Conservation (phyloP, 352 stramenopile genomes). For the Globisporangium echinulatum region DNA sequence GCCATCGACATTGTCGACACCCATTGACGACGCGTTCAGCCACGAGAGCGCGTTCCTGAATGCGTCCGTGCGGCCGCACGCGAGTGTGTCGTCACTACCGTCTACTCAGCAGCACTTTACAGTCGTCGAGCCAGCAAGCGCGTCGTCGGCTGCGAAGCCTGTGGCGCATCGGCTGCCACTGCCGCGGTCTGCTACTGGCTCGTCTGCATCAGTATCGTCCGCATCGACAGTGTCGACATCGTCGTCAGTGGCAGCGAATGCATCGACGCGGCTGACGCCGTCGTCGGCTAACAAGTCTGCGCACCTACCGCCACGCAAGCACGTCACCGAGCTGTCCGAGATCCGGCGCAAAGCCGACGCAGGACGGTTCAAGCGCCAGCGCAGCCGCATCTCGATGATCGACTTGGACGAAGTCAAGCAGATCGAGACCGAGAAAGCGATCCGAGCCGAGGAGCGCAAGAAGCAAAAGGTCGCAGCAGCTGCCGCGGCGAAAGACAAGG, state of each 20-base stretch:
- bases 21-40: constrained; percentile 49
- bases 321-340: constrained; percentile 67
- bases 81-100: constrained; percentile 13
- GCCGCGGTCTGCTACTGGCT: constrained; percentile 16
- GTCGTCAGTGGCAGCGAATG: constrained; percentile 14
- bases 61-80: constrained; percentile 36
- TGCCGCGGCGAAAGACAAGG: constrained; percentile 27
- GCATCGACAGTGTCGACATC: background rate
- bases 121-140: constrained; percentile 24
- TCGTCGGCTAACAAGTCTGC: constrained; percentile 14
- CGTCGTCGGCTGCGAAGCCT: constrained; percentile 26
- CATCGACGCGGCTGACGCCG: constrained; percentile 22
- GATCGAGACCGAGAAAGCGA: constrained; percentile 81
- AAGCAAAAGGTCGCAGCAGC: constrained; percentile 39
- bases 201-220: background rate
- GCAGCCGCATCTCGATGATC: constrained; percentile 84
- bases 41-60: constrained; percentile 66
- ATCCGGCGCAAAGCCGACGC: constrained; percentile 80
- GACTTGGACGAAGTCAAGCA: constrained; percentile 86
- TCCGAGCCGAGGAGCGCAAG: constrained; percentile 79
- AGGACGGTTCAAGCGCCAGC: constrained; percentile 75
- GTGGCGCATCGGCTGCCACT: constrained; percentile 41
- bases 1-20: constrained; percentile 4
- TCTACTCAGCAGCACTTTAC: constrained; percentile 61
- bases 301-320: constrained; percentile 35